Evolutionary conservation across 805 yeast genomes (phyloP).

Genomic region (Huiozyma naganishii): DNA sequence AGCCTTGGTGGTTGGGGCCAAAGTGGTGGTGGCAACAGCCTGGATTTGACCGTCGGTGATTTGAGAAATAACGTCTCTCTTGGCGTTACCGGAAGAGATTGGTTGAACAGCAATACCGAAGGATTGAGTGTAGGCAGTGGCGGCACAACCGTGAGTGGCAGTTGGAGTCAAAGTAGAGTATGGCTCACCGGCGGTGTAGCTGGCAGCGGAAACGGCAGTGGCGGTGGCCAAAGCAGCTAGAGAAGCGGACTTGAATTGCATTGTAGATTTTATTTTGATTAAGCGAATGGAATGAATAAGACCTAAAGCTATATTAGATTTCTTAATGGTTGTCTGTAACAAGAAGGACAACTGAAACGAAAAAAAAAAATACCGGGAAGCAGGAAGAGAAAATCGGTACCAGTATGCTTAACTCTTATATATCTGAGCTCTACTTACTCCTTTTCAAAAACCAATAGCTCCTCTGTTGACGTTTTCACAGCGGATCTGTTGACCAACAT

Average conservation of each 20-base stretch:
- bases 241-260: conserved; percentile 19
- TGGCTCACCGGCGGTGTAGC: conserved; percentile 20
- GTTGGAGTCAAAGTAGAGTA: conserved; percentile 66
- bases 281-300: conserved; percentile 2
- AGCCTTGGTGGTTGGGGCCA: conserved; percentile 27
- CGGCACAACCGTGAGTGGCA: conserved; percentile 42
- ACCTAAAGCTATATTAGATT: background rate
- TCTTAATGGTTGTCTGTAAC: background rate
- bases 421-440: too few relatives aligned
- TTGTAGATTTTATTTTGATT: conserved; percentile 4
- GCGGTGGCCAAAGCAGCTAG: conserved; percentile 24
- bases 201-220: conserved; percentile 12
- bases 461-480: too few relatives aligned
- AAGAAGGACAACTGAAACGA: background rate
- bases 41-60: conserved; percentile 51
- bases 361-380: background rate
- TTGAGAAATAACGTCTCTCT: conserved; percentile 40
- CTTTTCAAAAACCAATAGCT: too few relatives aligned
- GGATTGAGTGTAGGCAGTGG: conserved; percentile 41
- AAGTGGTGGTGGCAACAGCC: conserved; percentile 11
- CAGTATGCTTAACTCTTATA: too few relatives aligned
- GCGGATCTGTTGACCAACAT: too few relatives aligned
- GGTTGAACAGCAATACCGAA: conserved; percentile 56
- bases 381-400: too few relatives aligned
- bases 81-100: conserved; percentile 20